A percentile compares a stretch with the other conserved stretches of the same genome.
Conservation (phyloP, 2,329 filamentous ascomycete genomes). For the Macrophomina pseudophaseolina region DNA sequence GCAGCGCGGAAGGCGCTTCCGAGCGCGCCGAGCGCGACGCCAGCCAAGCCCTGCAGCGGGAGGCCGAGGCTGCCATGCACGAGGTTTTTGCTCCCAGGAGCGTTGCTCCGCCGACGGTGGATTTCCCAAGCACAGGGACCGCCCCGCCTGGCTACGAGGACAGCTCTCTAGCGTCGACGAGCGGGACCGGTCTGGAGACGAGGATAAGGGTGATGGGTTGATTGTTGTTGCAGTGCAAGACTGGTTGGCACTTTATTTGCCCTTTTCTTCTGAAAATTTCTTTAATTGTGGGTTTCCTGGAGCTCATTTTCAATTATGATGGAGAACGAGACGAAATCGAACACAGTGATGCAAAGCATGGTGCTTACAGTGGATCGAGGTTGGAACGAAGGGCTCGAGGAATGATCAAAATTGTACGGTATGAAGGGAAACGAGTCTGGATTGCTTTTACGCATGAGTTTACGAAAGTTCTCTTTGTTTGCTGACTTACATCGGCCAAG, state of each 20-base stretch:
- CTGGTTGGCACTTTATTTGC: not conserved
- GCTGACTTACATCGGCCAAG: not conserved
- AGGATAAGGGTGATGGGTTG: not conserved
- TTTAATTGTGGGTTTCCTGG: not conserved
- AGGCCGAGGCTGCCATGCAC: not conserved
- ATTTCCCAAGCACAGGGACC: not conserved
- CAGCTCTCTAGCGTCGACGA: not conserved
- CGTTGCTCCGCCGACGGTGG: not conserved
- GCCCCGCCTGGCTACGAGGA: conserved; percentile 7
- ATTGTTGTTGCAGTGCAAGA: not conserved
- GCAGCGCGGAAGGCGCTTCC: conserved; percentile 34
- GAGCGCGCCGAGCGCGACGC: not conserved
- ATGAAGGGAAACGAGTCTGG: not conserved
- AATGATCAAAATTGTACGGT: not conserved
- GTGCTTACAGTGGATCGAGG: no score
- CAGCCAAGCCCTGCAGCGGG: not conserved
- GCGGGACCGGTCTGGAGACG: not conserved
- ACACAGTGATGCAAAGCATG: no score
- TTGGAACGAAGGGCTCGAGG: no score
- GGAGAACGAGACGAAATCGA: not conserved
- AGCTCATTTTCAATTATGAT: not conserved
- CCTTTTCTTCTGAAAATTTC: not conserved
- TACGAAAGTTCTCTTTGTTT: not conserved
- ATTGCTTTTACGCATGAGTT: not conserved
- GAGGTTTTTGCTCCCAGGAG: conserved; percentile 7